Base-by-base conservation (phyloP, 306 rosid species). In the Castanospermum australe region DNA sequence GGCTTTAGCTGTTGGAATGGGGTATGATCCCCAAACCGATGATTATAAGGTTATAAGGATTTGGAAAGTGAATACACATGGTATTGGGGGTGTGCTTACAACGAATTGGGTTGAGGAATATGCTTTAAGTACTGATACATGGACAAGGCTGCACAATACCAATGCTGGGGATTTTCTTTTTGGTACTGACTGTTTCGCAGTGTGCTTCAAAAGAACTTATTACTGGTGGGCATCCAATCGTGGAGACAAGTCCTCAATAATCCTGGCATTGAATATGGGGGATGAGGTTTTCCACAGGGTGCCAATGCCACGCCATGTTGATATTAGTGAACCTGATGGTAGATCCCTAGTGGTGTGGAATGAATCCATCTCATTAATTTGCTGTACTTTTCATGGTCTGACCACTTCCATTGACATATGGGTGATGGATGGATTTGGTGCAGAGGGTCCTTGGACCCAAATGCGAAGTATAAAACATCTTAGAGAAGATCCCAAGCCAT, bases 1-100 rank as follows among this genome's bases (percentile, higher is more conserved):
- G 36, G 78, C 71, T 79, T 17, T 70, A 71, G 71, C 83, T 48
- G 83, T 71, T 71, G 83, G 83, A 60, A 59, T 79, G 78, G 83
- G 83, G 12, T 61, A 79, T 48, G 63, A 79, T 70, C 38, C 72
- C 17, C 6, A 17, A 21, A 71, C 72, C 17, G 72, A 61, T 70
- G 83, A 79, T 60, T 79, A 33, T 39, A 79, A 47, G 44, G 78
- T 70, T 48, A 15, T 79, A 4, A 79, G 83, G 72, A 71, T 79
- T 47, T 60, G 78, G 77, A 35, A n/a, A 32, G 72, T 51, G 62
- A 42, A 44, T 45, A 21, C 38, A 24, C 4, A 7, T 45, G 56
- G 39, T 14, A 24, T 11, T 13, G 21, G 39, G 22, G 67, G 45
- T 39, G 45, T 54, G 22, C 54, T 17, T 3, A 14, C 42, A 4